Base-by-base conservation (phyloP, 805 yeast genomes). In the Sugiyamaella mastotermitis region DNA sequence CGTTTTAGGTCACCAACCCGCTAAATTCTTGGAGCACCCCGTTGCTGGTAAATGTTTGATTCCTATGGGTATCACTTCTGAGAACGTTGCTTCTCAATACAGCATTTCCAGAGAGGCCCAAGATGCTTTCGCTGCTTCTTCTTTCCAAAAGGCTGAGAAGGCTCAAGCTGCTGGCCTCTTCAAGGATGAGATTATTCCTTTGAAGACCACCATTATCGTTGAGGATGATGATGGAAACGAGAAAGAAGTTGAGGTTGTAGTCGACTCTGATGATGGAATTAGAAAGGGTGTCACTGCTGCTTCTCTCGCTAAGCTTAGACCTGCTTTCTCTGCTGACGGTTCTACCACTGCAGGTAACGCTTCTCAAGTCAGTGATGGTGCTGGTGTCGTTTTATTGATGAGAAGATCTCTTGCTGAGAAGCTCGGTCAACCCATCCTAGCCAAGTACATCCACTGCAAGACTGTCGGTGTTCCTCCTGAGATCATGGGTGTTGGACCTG, bases 401-500 rank as follows among this genome's bases (percentile, higher is more conserved):
- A 78, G 88, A 59, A 76, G 97, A 62, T 81, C 86, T 14, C 69
- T 82, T 41, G 98, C 98, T 16, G 78, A 82, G 60, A 65, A 72
- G 51, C 64, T 79, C 42, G 80, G 81, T 27, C 71, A 83, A 51
- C 80, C 83, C 39, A 77, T 86, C 44, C 53, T 81, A 42, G 98
- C 80, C 46, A 84, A 83, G 67, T 90, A 76, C 52, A 77, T 87
- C 46, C 81, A 79, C 51, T 79, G 84, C 55, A 74, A 81, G 50
- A 68, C 79, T 28, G 90, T 83, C 40, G 98, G 98, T 52, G 96
- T 88, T 32, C 95, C 97, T 40, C 97, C 97, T 16, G 94, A 86
- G 64, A 76, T 88, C 45, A 90, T 90, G 98, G 98, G 97, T 42
- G 78, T 90, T 53, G 98, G 97, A 31, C 98, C 98, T 42, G 97